Evolutionary conservation across 2,329 filamentous ascomycete species (phyloP), one percentile per base, ranked within the genome.

Genomic region (Aspergillus pseudotamarii): DNA sequence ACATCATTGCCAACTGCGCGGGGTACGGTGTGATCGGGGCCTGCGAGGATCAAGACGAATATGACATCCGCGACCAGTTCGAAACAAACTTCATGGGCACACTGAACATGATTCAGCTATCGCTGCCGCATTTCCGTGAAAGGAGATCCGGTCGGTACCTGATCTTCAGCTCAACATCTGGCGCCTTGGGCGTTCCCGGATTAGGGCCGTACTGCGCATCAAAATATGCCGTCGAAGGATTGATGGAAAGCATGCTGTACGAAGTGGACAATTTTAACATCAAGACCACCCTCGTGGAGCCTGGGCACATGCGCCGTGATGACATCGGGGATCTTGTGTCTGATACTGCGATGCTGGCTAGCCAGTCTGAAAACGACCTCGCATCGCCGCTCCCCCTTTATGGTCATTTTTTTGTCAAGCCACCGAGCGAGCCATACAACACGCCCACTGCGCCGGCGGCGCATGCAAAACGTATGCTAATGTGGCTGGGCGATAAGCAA

Each of bases 21-120:
- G 94, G 94, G 19, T 97, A 97, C 79, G 94, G 94, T 59, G 93
- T 99, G 59, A 96, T 98, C 70, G 94, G 93, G 32, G 90, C 94
- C 1, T 97, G 94, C 78, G 95, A 98, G 79, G 95, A 98, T 79
- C 95, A 98, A 80, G 93, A 97, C 77, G 93, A 97, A 75, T 90
- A 93, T 77, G 95, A 98, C 75, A 87, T 98, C 69, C 91, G 93
- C 63, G 94, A 96, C 73, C 95, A 98, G 78, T 97, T 98, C 80
- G 93, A 96, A 82, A 97, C 94, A 26, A 99, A 99, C 78, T 97
- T 97, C 78, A 94, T 96, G 84, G 95, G 95, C 59, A 96, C 93
- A 0, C 80, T 98, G 64, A 91, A 98, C 79, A 97, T 99, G 71
- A 90, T 98, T 63, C 93, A 97, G 76, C 83, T 92, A 23, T 94